Conservation (phyloP, 345 rosid genomes). For the rapeseed (Brassica napus) region Da-Ae NC_063440.1:15422501-15423000, state of each 20-base stretch:
- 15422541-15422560: background rate
- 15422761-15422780: background rate
- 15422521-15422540: background rate
- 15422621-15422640: constrained; percentile 22
- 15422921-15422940: constrained; percentile 36
- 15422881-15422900: background rate
- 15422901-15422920: constrained; percentile 26
- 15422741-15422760: background rate
- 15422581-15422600: background rate
- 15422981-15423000: constrained; percentile 16
- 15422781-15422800: constrained; percentile 1
- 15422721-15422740: background rate
- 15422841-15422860: background rate
- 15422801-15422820: background rate
- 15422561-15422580: background rate
- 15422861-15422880: background rate
- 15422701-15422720: background rate
- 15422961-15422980: constrained; percentile 22
- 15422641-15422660: constrained; percentile 28
- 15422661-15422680: constrained; percentile 2
- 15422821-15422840: background rate
- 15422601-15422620: background rate
- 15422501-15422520: background rate
- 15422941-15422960: constrained; percentile 14
- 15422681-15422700: background rate